Base-by-base conservation (phyloP, 371 early-diverging fungal genomes). In the Choanephora cucurbitarum region DNA sequence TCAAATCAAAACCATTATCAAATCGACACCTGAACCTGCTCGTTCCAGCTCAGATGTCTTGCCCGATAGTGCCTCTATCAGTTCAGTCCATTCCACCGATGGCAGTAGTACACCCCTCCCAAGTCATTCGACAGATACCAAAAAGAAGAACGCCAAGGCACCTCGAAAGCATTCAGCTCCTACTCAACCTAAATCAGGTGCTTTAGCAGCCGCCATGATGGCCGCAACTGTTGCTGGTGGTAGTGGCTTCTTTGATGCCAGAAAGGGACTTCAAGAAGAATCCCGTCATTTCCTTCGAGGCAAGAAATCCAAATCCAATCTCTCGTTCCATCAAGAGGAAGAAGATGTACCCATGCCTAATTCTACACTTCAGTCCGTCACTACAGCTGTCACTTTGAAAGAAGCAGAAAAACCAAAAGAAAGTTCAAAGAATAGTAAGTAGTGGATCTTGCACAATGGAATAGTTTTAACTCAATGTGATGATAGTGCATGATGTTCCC, bases 181-280 rank as follows among this genome's bases (percentile, higher is more conserved):
- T 23, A 45, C 67, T 22, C 66, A 67, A 41, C 71, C 75, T 5
- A 78, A 72, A 56, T 66, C 73, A 3, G 78, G 78, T 21, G 79
- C 79, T 22, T 51, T 78, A 39, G 79, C 79, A 4, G 73, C 79
- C 9, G 79, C 79, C 13, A 73, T 78, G 73, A 78, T 78, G 79
- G 79, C 79, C 4, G 79, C 79, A 15, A 69, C 79, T 0, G 75
- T 75, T 1, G 72, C 79, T 18, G 79, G 79, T 62, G 75, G 59
- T 10, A 70, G 67, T 41, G 69, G 73, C 9, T 65, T 78, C 46
- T 69, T 74, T 43, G 79, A 75, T 33, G 73, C 66, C 0, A 18
- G 56, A 56, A 65, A 60, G 28, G 58, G 49, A 19, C 45, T 64
- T n/a, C 48, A 49, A 31, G 56, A 63, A n/a, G 64, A 63, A 44